Conservation (phyloP, 768 basidiomycete genomes). For the Pisolithus tinctorius region DNA sequence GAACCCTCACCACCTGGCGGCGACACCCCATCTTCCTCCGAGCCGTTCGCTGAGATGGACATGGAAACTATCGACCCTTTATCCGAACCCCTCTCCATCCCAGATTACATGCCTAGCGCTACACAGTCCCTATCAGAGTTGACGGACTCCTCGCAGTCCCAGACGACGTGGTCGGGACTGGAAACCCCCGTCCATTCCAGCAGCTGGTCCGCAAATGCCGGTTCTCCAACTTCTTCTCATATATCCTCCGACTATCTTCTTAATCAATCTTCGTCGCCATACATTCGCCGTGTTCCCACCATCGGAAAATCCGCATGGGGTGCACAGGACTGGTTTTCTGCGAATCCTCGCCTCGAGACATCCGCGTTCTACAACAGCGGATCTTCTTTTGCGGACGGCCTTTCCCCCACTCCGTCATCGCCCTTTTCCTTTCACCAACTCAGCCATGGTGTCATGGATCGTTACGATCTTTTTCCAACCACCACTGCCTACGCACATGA, state of each 20-base stretch:
- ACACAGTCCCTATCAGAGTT: conserved; percentile 43
- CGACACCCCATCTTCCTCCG: conserved; percentile 24
- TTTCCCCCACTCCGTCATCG: conserved; percentile 55
- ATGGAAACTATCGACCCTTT: conserved; percentile 43
- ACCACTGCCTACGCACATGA: conserved; percentile 37
- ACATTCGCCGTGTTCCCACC: conserved; percentile 47
- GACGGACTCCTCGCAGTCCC: conserved; percentile 48
- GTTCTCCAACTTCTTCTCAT: conserved; percentile 61
- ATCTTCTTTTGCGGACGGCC: conserved; percentile 36
- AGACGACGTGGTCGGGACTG: conserved; percentile 50
- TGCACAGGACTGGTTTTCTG: conserved; percentile 75
- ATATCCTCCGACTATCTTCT: conserved; percentile 59
- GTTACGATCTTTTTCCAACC: conserved; percentile 68
- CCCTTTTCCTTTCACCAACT: conserved; percentile 52
- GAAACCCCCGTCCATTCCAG: conserved; percentile 59
- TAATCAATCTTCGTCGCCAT: conserved; percentile 45
- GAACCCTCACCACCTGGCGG: conserved; percentile 21
- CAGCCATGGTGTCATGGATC: conserved; percentile 70
- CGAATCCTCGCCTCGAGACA: conserved; percentile 72
- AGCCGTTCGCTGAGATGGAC: conserved; percentile 32
- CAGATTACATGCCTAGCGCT: conserved; percentile 47
- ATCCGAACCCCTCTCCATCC: conserved; percentile 38
- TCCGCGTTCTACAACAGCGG: conserved; percentile 37
- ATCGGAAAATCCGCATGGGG: conserved; percentile 87
- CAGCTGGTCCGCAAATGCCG: conserved; percentile 43